phyloP scores from a whole-genome alignment of 768 basidiomycete genomes.

The Russula vinacea region DNA sequence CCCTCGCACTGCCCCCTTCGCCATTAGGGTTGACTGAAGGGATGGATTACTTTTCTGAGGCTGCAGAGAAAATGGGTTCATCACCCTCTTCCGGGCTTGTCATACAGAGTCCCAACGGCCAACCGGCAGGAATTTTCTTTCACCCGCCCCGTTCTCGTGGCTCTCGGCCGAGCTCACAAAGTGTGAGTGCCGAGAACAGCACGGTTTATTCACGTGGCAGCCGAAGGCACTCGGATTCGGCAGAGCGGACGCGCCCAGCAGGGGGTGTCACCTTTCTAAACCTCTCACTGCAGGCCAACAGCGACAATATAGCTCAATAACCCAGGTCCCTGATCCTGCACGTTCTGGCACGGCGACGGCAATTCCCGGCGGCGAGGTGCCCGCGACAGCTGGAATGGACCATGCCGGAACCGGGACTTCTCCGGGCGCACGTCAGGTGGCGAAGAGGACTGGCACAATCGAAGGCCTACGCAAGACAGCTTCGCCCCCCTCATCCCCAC shows the following conservation, averaged over 20 bases:
- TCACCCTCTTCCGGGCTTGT: constrained; percentile 84
- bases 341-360: constrained; percentile 1
- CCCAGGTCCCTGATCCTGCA: background rate
- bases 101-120: constrained; percentile 89
- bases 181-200: constrained; percentile 18
- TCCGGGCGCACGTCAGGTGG: constrained; percentile 23
- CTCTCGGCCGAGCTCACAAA: constrained; percentile 17
- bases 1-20: constrained; percentile 55
- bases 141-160: constrained; percentile 52
- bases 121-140: constrained; percentile 95
- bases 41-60: constrained; percentile 70
- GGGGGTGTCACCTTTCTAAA: constrained; percentile 21
- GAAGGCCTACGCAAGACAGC: constrained; percentile 36
- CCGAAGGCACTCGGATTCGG: constrained; percentile 23
- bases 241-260: constrained; percentile 14
- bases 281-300: constrained; percentile 10
- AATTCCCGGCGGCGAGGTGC: constrained; percentile 14
- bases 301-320: constrained; percentile 1
- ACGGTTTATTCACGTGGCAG: constrained; percentile 12
- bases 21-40: constrained; percentile 67
- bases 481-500: constrained; percentile 40
- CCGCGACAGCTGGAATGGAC: background rate
- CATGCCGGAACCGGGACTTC: constrained; percentile 2
- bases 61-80: constrained; percentile 66
- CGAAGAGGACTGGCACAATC: constrained; percentile 33